A percentile compares a stretch with the other conserved stretches of the same genome.
Conservation (phyloP, 768 basidiomycete species). For the Auricularia cornea region DNA sequence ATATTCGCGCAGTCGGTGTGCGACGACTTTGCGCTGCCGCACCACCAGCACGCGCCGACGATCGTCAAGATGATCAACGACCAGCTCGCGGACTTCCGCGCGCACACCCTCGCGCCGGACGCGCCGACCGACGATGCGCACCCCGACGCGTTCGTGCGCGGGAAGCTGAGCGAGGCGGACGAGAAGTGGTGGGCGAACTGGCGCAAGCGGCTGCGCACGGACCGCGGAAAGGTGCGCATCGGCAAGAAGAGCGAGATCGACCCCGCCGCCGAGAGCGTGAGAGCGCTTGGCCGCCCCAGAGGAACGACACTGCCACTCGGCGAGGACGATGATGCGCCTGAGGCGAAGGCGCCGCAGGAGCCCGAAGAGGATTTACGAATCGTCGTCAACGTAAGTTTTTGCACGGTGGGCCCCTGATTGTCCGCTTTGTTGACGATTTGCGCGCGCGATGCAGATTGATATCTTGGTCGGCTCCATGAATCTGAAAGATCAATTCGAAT, state of each 20-base stretch:
- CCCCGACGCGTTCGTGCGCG: constrained; percentile 16
- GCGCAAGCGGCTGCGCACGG: constrained; percentile 46
- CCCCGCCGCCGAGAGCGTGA: constrained; percentile 27
- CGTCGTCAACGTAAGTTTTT: constrained; percentile 67
- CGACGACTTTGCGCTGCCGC: constrained; percentile 79
- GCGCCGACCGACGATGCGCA: not conserved
- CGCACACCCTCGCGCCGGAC: constrained; percentile 37
- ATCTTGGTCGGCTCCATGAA: constrained; percentile 90
- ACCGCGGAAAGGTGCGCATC: constrained; percentile 27
- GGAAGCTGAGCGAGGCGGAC: constrained; percentile 41
- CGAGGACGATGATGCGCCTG: constrained; percentile 20
- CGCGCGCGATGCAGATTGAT: constrained; percentile 57
- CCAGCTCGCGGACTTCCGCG: constrained; percentile 73
- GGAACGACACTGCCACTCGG: constrained; percentile 15
- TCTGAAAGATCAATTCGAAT: constrained; percentile 94
- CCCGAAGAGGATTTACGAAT: constrained; percentile 68
- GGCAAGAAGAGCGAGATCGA: constrained; percentile 15
- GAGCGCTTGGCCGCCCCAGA: not conserved
- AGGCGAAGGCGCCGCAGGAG: constrained; percentile 46
- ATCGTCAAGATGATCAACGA: constrained; percentile 84
- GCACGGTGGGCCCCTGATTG: not conserved
- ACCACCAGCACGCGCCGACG: constrained; percentile 40
- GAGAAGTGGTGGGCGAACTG: constrained; percentile 64
- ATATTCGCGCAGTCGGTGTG: constrained; percentile 83
- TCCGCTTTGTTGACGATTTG: not conserved